phyloP scores from a whole-genome alignment of 345 rosid species.

The Aurinia saxatilis region DNA sequence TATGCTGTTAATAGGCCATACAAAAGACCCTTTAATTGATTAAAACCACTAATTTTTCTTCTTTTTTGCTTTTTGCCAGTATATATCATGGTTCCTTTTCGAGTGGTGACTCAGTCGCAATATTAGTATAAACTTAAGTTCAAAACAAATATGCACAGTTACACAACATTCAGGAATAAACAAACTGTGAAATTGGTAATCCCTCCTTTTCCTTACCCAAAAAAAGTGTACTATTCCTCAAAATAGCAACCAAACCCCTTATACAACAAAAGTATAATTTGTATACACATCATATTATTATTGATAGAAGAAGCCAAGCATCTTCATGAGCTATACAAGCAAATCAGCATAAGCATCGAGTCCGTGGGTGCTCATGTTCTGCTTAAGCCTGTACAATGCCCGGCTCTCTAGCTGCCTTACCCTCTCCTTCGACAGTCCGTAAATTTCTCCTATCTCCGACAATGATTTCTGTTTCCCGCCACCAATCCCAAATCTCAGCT shows the following conservation, averaged over 20 bases:
- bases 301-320: background rate
- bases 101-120: too few relatives aligned
- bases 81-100: too few relatives aligned
- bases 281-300: conserved; percentile 9
- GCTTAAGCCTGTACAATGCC: conserved; percentile 69
- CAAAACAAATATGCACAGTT: background rate
- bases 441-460: conserved; percentile 53
- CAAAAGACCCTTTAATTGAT: too few relatives aligned
- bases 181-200: background rate
- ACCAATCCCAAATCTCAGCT: conserved; percentile 68
- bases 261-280: conserved; percentile 8
- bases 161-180: background rate
- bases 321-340: conserved; percentile 36
- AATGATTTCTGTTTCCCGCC: conserved; percentile 54
- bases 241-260: conserved; percentile 16
- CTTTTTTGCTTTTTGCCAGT: too few relatives aligned
- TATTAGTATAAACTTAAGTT: too few relatives aligned
- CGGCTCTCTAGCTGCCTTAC: conserved; percentile 74
- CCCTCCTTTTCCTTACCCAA: background rate
- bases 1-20: too few relatives aligned
- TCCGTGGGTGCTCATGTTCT: conserved; percentile 49
- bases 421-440: conserved; percentile 67
- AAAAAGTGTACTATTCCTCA: background rate
- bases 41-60: too few relatives aligned
- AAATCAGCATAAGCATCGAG: conserved; percentile 52